A percentile compares a stretch with the other conserved stretches of the same genome.
These are phyloP conservation scores for Besnoitia besnoiti DNA, from an alignment of 169 alveolate genomes.

Conservation along the genomic window DNA sequence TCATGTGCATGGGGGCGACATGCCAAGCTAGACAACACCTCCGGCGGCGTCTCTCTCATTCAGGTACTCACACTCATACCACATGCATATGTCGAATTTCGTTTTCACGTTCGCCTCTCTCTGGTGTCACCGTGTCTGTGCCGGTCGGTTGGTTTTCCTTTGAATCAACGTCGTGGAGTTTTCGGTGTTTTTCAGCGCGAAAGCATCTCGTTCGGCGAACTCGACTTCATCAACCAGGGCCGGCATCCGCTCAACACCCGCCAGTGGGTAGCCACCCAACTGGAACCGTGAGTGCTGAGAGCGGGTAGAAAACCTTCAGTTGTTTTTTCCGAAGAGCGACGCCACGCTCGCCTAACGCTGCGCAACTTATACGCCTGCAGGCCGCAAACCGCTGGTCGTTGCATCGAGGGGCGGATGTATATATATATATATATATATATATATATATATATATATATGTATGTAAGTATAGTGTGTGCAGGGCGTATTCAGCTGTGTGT, in stretches of 20 bases:
- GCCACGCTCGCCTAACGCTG: no score
- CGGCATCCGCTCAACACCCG: conserved; percentile 54
- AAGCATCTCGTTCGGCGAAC: conserved; percentile 48
- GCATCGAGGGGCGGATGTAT: no score
- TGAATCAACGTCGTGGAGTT: no score
- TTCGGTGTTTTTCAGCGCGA: conserved; percentile 3
- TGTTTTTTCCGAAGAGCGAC: not conserved
- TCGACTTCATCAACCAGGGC: conserved; percentile 55
- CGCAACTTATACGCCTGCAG: no score
- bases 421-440: not conserved
- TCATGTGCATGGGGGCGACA: no score
- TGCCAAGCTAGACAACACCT: no score
- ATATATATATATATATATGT: no score
- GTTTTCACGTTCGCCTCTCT: not conserved
- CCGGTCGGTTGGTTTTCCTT: no score
- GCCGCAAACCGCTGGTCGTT: no score
- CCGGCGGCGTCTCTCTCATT: no score
- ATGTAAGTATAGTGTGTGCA: not conserved
- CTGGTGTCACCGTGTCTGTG: no score
- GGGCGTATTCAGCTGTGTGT: not conserved
- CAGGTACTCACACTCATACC: no score
- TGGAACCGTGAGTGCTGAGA: conserved; percentile 16
- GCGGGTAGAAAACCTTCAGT: not conserved
- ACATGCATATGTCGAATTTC: not conserved
- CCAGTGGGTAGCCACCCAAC: conserved; percentile 65